These are phyloP conservation scores for Hypoxylon perforatum DNA, from an alignment of 495 filamentous ascomycete species.

Conservation along the genomic window DNA sequence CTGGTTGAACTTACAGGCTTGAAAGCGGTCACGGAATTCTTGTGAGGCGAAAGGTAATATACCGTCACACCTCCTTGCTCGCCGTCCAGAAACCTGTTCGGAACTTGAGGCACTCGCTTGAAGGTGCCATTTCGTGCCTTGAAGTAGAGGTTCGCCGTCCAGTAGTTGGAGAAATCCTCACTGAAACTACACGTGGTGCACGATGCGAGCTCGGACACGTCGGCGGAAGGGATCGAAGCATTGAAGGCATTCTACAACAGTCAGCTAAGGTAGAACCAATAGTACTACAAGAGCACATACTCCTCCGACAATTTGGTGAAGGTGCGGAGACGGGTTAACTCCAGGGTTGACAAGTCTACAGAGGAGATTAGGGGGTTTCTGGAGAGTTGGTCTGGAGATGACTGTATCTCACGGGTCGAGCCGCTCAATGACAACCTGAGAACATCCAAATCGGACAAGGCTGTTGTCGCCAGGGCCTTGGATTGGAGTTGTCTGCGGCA, in stretches of 20 bases:
- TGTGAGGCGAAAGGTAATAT: slow-evolving; percentile 57
- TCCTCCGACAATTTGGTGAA: slow-evolving; percentile 41
- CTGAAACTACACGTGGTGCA: slow-evolving; percentile 53
- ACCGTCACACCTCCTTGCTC: slow-evolving; percentile 55
- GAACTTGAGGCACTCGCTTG: slow-evolving; percentile 54
- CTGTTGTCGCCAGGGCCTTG: slow-evolving; percentile 38
- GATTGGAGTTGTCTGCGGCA: slow-evolving; percentile 34
- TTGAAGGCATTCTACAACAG: slow-evolving; percentile 48
- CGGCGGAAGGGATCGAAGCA: slow-evolving; percentile 47
- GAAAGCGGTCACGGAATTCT: slow-evolving; percentile 57
- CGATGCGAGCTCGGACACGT: slow-evolving; percentile 44
- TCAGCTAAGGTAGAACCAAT: neutral
- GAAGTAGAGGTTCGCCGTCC: slow-evolving; percentile 58
- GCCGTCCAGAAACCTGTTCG: slow-evolving; percentile 51
- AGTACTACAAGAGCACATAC: slow-evolving; percentile 3
- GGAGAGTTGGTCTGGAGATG: neutral
- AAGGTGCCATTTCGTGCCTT: slow-evolving; percentile 53
- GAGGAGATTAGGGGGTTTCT: slow-evolving; percentile 10
- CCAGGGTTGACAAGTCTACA: slow-evolving; percentile 40
- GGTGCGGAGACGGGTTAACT: slow-evolving; percentile 40
- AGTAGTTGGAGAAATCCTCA: slow-evolving; percentile 58
- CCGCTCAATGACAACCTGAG: slow-evolving; percentile 42
- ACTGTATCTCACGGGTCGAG: slow-evolving; percentile 36
- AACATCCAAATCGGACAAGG: slow-evolving; percentile 41
- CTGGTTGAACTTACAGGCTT: slow-evolving; percentile 46